Conservation (phyloP, 2,329 filamentous ascomycete species). For the Calonectria naviculata region DNA sequence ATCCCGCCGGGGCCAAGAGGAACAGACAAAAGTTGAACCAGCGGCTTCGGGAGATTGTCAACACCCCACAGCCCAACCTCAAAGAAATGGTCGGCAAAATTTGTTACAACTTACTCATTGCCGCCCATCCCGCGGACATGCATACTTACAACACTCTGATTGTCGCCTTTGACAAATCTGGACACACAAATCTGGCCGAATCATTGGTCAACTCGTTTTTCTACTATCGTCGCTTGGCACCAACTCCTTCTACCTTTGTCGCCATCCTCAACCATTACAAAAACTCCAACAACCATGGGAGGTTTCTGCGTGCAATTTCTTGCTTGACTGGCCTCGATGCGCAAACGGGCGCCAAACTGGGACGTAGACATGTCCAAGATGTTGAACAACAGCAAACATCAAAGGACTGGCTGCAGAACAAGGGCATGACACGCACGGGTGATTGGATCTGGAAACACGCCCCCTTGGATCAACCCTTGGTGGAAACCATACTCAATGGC, state of each 20-base stretch:
- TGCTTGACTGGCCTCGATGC: constrained; percentile 58
- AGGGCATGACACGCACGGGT: constrained; percentile 40
- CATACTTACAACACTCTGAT: constrained; percentile 79
- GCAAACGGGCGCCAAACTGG: constrained; percentile 51
- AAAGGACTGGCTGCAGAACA: constrained; percentile 43
- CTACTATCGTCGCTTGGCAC: constrained; percentile 53
- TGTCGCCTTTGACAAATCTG: constrained; percentile 67
- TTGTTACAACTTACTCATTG: constrained; percentile 75
- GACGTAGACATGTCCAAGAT: constrained; percentile 47
- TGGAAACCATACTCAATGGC: constrained; percentile 59
- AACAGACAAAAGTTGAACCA: constrained; percentile 44
- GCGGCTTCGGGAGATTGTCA: constrained; percentile 43
- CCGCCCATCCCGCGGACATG: constrained; percentile 70
- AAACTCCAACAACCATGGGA: constrained; percentile 50
- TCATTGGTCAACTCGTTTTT: constrained; percentile 65
- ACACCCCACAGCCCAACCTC: constrained; percentile 34
- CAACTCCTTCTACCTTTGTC: constrained; percentile 60
- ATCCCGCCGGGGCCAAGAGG: constrained; percentile 37
- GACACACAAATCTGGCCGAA: constrained; percentile 62
- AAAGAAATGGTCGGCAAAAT: constrained; percentile 54
- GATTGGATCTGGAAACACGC: constrained; percentile 54
- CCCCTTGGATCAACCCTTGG: constrained; percentile 50
- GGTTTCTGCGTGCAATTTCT: constrained; percentile 57
- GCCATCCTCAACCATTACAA: constrained; percentile 64
- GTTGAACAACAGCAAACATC: constrained; percentile 43